phyloP scores from a whole-genome alignment of 1,284 basidiomycete species.

The Kwoniella shivajii region DNA sequence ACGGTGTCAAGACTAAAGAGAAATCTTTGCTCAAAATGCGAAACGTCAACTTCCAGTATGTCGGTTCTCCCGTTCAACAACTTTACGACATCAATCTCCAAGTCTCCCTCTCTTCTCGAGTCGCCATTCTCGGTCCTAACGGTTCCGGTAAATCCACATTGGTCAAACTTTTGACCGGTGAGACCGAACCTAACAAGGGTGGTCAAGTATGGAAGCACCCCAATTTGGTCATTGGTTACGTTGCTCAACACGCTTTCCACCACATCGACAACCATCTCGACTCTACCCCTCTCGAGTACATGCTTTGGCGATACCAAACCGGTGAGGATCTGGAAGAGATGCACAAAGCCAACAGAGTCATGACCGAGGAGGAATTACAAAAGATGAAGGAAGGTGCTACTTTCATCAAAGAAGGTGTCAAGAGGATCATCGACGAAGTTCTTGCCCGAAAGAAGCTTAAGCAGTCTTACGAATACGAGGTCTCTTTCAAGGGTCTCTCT shows the following conservation, averaged over 20 bases:
- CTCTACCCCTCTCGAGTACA: conserved; percentile 97
- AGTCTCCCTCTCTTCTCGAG: conserved; percentile 95
- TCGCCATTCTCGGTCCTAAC: conserved; percentile 94
- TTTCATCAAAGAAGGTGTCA: conserved; percentile 88
- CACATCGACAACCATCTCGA: conserved; percentile 97
- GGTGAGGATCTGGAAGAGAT: conserved; percentile 98
- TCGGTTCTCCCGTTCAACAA: conserved; percentile 79
- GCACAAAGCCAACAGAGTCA: conserved; percentile 83
- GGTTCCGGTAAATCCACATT: conserved; percentile 98
- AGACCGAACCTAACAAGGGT: conserved; percentile 93
- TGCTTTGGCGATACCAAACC: conserved; percentile 99
- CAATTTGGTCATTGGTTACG: conserved; percentile 98
- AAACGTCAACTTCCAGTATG: conserved; percentile 96
- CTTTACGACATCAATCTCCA: conserved; percentile 93
- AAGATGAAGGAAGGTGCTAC: conserved; percentile 96
- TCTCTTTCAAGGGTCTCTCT: conserved; percentile 86
- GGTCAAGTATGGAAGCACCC: conserved; percentile 99
- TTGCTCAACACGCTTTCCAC: conserved; percentile 98
- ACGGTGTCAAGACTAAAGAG: conserved; percentile 99
- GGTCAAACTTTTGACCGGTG: conserved; percentile 97
- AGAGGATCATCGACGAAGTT: conserved; percentile 93
- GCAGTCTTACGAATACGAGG: conserved; percentile 98
- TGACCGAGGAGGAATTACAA: conserved; percentile 82
- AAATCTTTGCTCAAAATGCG: conserved; percentile 97
- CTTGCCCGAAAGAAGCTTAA: conserved; percentile 92